Base-by-base conservation (phyloP, 805 yeast genomes). In the Hanseniaspora lindneri region DNA sequence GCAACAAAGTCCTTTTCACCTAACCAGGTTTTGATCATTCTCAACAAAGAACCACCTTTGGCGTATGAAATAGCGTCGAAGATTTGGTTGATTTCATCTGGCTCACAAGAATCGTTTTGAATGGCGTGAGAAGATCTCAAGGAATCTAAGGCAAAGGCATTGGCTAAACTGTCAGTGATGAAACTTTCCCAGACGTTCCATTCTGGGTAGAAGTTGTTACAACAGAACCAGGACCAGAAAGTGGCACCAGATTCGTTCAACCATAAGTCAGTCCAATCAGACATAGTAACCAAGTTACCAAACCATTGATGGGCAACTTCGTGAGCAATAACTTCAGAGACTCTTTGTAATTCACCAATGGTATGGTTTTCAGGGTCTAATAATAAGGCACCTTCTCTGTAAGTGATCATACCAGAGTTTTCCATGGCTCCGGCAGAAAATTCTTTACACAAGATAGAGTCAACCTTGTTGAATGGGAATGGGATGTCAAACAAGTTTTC, bases 261-360 rank as follows among this genome's bases (percentile, higher is more conserved):
- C 89, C 92, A 83, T 58, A 83, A 73, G 55, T 85, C 89, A 64
- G 82, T 85, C 94, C 94, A 83, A 80, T 85, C 83, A 60, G 83
- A 88, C 94, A 83, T 83, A 48, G 94, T 83, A 52, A 83, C 94
- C 65, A 83, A 71, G 65, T 83, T 80, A 61, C 94, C 94, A 58
- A 83, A 83, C 94, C 94, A 83, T 69, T 83, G 94, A 65, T 83
- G 94, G 43, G 94, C 92, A 67, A 83, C 73, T 67, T 83, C 94
- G 67, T 83, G 94, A 68, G 80, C 84, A 39, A 83, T 87, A 42
- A 83, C 92, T 60, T 83, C 89, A 32, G 87, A 82, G 34, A 83
- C 92, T 62, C 88, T 73, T 62, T 77, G 79, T 61, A 77, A 76
- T 55, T 81, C 74, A 51, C 68, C 69, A 53, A 76, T 68, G 53